phyloP scores from a whole-genome alignment of 805 yeast genomes.

The Sugiyamaella smithiae region DNA sequence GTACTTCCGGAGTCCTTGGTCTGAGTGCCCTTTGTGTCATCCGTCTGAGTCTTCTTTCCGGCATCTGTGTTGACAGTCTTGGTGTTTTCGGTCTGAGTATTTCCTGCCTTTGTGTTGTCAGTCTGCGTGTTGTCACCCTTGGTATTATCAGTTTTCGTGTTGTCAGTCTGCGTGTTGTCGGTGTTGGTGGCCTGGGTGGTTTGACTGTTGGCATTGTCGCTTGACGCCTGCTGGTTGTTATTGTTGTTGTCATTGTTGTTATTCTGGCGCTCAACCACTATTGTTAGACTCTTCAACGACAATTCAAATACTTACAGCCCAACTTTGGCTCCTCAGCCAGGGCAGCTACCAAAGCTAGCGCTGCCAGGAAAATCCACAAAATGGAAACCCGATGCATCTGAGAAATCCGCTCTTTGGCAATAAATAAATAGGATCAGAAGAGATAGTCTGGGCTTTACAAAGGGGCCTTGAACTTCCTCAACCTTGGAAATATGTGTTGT shows the following conservation, averaged over 20 bases:
- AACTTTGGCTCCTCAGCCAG: too few species aligned
- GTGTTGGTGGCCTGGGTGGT: not conserved
- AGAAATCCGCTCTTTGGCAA: too few species aligned
- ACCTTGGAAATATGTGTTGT: too few species aligned
- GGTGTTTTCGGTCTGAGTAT: not conserved
- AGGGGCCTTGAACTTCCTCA: too few species aligned
- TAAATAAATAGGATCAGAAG: too few species aligned
- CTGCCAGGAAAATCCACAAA: too few species aligned
- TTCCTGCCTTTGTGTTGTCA: not conserved
- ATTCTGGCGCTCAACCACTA: too few species aligned
- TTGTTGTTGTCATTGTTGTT: not conserved
- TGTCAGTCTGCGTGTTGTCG: not conserved
- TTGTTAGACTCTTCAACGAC: too few species aligned
- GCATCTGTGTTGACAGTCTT: not conserved
- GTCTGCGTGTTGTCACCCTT: not conserved
- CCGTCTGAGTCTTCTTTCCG: not conserved
- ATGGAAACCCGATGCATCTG: too few species aligned
- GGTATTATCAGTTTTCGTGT: not conserved
- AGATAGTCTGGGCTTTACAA: too few species aligned
- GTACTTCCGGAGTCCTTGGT: not conserved
- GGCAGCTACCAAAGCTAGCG: too few species aligned
- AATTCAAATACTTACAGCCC: constrained; percentile 1
- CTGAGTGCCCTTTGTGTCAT: not conserved
- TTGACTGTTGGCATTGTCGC: not conserved
- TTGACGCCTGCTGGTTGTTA: not conserved